These are phyloP conservation scores for Neofusicoccum ribis DNA, from an alignment of 2,329 filamentous ascomycete species.

Conservation along the genomic window DNA sequence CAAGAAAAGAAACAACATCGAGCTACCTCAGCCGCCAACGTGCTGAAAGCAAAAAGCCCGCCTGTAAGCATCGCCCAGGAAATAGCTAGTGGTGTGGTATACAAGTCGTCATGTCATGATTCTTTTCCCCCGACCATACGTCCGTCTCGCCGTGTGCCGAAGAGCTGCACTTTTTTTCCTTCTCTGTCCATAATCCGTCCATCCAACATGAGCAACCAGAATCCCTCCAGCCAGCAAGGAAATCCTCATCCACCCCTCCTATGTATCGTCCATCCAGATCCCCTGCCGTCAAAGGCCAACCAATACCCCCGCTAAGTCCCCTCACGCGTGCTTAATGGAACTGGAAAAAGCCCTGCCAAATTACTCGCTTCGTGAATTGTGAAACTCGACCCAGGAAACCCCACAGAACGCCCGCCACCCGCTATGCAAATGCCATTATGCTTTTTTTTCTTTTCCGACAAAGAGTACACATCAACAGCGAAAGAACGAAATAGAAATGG, in stretches of 20 bases:
- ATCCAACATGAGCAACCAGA: conserved; percentile 1
- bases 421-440: conserved; percentile 21
- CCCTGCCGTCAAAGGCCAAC: neutral
- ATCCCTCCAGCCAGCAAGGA: conserved; percentile 1
- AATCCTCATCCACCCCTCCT: neutral
- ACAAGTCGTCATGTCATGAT: conserved; percentile 11
- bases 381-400: neutral
- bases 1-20: neutral
- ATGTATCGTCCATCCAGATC: neutral
- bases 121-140: neutral
- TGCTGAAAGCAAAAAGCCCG: neutral
- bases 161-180: neutral
- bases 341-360: neutral
- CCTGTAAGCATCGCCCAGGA: neutral
- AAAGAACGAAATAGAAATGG: neutral
- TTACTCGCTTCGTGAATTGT: neutral
- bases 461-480: neutral
- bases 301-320: neutral
- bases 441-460: conserved; percentile 2
- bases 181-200: neutral
- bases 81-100: conserved; percentile 1
- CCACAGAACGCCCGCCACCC: conserved; percentile 7
- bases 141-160: no score
- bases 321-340: neutral
- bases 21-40: neutral